These are phyloP conservation scores for Candida labiduridarum DNA, from an alignment of 1,139 yeast genomes.

Conservation along the genomic window DNA sequence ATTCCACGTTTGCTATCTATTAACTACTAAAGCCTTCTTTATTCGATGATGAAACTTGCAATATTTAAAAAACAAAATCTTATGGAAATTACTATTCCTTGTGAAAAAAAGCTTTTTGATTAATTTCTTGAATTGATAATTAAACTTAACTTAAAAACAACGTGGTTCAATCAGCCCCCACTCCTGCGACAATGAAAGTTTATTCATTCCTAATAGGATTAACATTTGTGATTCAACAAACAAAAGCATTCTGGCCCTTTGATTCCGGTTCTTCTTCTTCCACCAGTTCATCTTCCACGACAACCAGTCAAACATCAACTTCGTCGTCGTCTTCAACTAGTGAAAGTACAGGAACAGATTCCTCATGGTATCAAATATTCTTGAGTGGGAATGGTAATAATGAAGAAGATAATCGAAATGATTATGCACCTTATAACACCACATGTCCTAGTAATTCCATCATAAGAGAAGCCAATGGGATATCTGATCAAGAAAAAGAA, in stretches of 20 bases:
- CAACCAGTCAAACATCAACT: not conserved
- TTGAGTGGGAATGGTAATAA: not conserved
- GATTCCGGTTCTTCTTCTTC: constrained; percentile 4
- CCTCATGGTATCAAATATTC: constrained; percentile 3
- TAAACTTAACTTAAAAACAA: too few species aligned
- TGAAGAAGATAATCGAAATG: constrained; percentile 17
- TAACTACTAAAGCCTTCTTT: too few species aligned
- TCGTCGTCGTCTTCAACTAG: not conserved
- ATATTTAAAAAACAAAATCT: too few species aligned
- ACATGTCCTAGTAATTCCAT: constrained; percentile 25
- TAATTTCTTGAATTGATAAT: too few species aligned
- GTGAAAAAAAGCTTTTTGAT: too few species aligned
- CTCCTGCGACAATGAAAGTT: not conserved
- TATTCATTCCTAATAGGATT: not conserved
- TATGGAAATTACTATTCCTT: too few species aligned
- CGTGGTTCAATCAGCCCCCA: too few species aligned
- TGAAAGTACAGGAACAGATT: not conserved
- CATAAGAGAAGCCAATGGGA: not conserved
- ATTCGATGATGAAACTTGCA: too few species aligned
- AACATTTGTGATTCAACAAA: not conserved
- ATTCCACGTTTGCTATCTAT: too few species aligned
- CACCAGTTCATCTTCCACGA: not conserved
- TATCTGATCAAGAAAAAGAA: constrained; percentile 2
- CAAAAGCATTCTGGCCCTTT: constrained; percentile 14
- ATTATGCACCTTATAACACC: constrained; percentile 30